These are phyloP conservation scores for Metschnikowia anglica DNA, from an alignment of 805 yeast species.

Conservation along the genomic window DNA sequence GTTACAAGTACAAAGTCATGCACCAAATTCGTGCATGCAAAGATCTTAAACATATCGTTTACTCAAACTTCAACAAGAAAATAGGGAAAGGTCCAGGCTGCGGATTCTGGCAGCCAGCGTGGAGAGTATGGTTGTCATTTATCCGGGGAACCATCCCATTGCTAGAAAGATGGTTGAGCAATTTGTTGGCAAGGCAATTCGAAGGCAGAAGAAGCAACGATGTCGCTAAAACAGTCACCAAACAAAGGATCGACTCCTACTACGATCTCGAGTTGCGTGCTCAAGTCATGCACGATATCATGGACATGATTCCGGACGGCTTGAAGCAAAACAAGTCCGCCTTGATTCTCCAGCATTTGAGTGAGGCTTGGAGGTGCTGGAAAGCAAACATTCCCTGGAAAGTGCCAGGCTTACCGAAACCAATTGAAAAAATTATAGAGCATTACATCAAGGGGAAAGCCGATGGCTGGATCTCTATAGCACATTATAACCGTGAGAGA, in stretches of 20 bases:
- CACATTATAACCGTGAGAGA: conserved; percentile 88
- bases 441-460: conserved; percentile 93
- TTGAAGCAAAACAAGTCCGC: conserved; percentile 83
- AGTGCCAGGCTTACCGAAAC: conserved; percentile 93
- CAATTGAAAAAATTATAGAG: conserved; percentile 80
- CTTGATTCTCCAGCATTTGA: conserved; percentile 85
- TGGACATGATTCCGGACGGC: conserved; percentile 97
- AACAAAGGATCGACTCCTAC: conserved; percentile 92
- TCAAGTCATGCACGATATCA: conserved; percentile 90
- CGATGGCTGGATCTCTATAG: conserved; percentile 93
- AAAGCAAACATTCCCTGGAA: conserved; percentile 98
- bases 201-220: conserved; percentile 94
- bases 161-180: conserved; percentile 93
- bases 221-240: conserved; percentile 89
- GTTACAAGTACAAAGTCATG: conserved; percentile 97
- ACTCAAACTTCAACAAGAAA: conserved; percentile 75
- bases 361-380: conserved; percentile 99
- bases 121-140: conserved; percentile 95
- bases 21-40: conserved; percentile 96
- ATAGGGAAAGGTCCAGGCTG: conserved; percentile 98
- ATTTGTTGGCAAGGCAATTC: conserved; percentile 85
- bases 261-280: conserved; percentile 92
- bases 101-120: conserved; percentile 99
- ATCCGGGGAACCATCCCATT: conserved; percentile 89
- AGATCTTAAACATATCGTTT: conserved; percentile 89